Evolutionary conservation across 2,329 filamentous ascomycete species (phyloP).

Genomic region (Penicillium sclerotiorum): DNA sequence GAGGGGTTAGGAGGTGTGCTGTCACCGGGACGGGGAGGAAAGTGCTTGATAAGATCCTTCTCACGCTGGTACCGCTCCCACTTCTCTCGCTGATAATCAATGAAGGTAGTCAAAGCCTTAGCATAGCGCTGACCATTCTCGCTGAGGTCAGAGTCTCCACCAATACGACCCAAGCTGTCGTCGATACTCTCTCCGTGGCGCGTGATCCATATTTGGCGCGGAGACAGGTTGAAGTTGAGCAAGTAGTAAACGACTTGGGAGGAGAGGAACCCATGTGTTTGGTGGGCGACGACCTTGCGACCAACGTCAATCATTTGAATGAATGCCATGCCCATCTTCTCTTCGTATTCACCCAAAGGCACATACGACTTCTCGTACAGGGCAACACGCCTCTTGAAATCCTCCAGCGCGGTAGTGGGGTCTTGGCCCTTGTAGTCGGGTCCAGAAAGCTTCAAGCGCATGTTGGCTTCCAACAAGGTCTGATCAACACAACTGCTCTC

Average conservation of each 20-base stretch:
- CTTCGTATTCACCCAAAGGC: conserved; percentile 86
- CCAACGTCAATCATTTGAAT: conserved; percentile 98
- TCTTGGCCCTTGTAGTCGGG: conserved; percentile 97
- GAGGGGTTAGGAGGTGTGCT: conserved; percentile 94
- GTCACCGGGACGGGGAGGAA: conserved; percentile 88
- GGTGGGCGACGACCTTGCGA: conserved; percentile 87
- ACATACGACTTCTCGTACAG: conserved; percentile 95
- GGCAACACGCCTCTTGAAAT: conserved; percentile 89
- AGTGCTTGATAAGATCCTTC: conserved; percentile 74
- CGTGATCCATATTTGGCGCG: conserved; percentile 97
- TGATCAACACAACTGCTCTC: conserved; percentile 91
- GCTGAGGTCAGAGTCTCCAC: conserved; percentile 84
- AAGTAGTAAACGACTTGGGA: conserved; percentile 92
- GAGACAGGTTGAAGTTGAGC: conserved; percentile 93
- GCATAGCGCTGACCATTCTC: conserved; percentile 79
- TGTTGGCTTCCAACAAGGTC: conserved; percentile 86
- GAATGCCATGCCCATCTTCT: conserved; percentile 87
- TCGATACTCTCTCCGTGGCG: conserved; percentile 89
- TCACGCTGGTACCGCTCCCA: conserved; percentile 84
- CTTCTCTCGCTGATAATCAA: conserved; percentile 74
- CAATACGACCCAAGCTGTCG: conserved; percentile 84
- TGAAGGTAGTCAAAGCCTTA: conserved; percentile 77
- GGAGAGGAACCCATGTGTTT: conserved; percentile 87
- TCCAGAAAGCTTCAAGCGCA: conserved; percentile 93
- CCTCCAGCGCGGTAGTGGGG: conserved; percentile 76